Evolutionary conservation across 306 rosid species (phyloP), one percentile per base, ranked within the genome.

Genomic region (Vachellia pachyceras): DNA sequence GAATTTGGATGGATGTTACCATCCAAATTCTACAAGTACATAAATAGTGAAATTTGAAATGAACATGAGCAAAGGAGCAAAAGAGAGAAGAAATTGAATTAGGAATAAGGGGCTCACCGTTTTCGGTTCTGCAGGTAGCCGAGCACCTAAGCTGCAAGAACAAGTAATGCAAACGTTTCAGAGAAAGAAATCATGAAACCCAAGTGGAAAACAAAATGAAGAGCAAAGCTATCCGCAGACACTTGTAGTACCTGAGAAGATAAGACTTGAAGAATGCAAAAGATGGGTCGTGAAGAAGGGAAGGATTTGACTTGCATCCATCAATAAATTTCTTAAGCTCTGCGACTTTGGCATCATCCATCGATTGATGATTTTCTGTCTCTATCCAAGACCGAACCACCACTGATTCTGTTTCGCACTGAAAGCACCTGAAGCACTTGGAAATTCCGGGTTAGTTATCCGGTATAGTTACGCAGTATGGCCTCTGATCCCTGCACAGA

Each of bases 261-360:
- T 94, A 94, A 78, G 92, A 81, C 83, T 89, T 91, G 95, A 91
- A 94, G 92, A 94, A 94, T 5, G 87, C 69, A 46, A 94, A 89
- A 66, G 94, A 87, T 13, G 97, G 94, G 49, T 71, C 41, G 58
- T 91, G 90, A 65, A 94, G 83, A 72, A 94, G 70, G 0, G 92
- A 90, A 44, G 98, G 98, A 79, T 90, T 84, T 7, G 90, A 89
- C 42, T 86, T 90, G 93, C 97, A 86, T 15, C 79, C 47, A 46
- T 47, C 90, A 1, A 94, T 64, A 50, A 94, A 89, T 69, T 90
- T 86, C 84, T 80, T 86, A 13, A 91, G 84, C 83, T 91, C 91
- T 23, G 23, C 64, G 41, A 89, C 29, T 42, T 70, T 83, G 20
- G 69, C 79, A 13, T 73, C 83, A 8, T 93, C 96, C 96, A 93